These are phyloP conservation scores for Musa beccarii DNA, from an alignment of 176 grass and related monocot genomes.

Conservation along the genomic window DNA sequence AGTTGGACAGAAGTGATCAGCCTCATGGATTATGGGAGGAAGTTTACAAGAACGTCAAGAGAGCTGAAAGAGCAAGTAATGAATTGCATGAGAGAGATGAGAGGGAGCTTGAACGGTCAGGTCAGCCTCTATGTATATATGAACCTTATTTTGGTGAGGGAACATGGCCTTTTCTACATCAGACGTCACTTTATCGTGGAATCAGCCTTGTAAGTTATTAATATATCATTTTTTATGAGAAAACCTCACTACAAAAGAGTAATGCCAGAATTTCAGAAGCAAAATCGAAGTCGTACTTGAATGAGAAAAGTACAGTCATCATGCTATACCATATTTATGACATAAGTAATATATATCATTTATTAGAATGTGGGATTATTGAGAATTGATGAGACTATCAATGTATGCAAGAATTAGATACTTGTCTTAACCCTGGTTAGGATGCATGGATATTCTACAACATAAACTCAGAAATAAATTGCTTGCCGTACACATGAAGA, in stretches of 20 bases:
- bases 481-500: background rate
- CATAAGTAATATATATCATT: background rate
- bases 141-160: slow-evolving; percentile 97
- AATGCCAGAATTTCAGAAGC: background rate
- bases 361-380: no score
- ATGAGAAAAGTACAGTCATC: background rate
- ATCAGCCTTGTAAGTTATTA: slow-evolving; percentile 78
- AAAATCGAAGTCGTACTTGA: background rate
- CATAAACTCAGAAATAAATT: no score
- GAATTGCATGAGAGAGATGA: slow-evolving; percentile 95
- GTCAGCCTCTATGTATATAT: slow-evolving; percentile 95
- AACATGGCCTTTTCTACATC: slow-evolving; percentile 89
- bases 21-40: slow-evolving; percentile 95
- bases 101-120: slow-evolving; percentile 86
- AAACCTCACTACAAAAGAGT: slow-evolving; percentile 2
- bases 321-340: background rate
- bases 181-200: slow-evolving; percentile 79
- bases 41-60: slow-evolving; percentile 91
- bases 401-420: no score
- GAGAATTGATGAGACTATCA: no score
- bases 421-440: no score
- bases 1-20: slow-evolving; percentile 81
- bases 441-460: no score
- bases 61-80: slow-evolving; percentile 65
- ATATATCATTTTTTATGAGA: slow-evolving; percentile 1